A percentile compares a stretch with the other conserved stretches of the same genome.
Evolutionary conservation across 345 rosid species (phyloP).

Genomic region (Erysimum cheiranthoides): DNA sequence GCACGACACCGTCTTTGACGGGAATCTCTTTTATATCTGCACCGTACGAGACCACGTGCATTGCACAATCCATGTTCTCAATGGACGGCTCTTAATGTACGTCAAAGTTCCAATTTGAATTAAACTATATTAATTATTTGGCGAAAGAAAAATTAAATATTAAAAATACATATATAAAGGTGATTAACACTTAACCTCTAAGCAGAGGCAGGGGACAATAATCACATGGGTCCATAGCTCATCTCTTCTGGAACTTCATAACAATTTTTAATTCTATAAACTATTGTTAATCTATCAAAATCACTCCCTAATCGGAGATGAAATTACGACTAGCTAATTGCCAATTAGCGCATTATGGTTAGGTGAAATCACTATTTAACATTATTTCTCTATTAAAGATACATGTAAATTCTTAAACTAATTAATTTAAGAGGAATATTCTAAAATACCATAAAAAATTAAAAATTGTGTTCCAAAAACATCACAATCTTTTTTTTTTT

Average conservation of each 20-base stretch:
- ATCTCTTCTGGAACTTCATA: slow-evolving; percentile 39
- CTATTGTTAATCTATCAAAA: slow-evolving; percentile 2
- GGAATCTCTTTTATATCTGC: slow-evolving; percentile 35
- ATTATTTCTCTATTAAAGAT: not conserved
- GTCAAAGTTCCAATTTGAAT: slow-evolving; percentile 28
- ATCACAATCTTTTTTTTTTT: not conserved
- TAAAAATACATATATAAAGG: slow-evolving; percentile 7
- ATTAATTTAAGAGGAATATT: not conserved
- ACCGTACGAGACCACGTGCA: slow-evolving; percentile 45
- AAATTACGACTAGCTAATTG: slow-evolving; percentile 22
- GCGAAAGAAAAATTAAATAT: not conserved
- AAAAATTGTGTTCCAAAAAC: not conserved
- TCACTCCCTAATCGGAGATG: slow-evolving; percentile 11
- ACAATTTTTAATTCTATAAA: slow-evolving; percentile 9
- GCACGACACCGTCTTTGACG: slow-evolving; percentile 39
- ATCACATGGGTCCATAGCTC: slow-evolving; percentile 47
- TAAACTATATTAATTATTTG: slow-evolving; percentile 8
- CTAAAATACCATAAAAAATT: not conserved
- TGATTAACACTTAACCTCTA: slow-evolving; percentile 40
- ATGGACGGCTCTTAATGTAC: slow-evolving; percentile 40
- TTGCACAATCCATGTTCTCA: slow-evolving; percentile 34
- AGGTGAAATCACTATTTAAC: slow-evolving; percentile 28
- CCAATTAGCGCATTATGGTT: slow-evolving; percentile 15
- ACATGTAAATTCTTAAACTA: not conserved
- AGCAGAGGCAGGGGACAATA: slow-evolving; percentile 44